These are phyloP conservation scores for Arabis hirsuta DNA, from an alignment of 345 rosid species.

Conservation along the genomic window DNA sequence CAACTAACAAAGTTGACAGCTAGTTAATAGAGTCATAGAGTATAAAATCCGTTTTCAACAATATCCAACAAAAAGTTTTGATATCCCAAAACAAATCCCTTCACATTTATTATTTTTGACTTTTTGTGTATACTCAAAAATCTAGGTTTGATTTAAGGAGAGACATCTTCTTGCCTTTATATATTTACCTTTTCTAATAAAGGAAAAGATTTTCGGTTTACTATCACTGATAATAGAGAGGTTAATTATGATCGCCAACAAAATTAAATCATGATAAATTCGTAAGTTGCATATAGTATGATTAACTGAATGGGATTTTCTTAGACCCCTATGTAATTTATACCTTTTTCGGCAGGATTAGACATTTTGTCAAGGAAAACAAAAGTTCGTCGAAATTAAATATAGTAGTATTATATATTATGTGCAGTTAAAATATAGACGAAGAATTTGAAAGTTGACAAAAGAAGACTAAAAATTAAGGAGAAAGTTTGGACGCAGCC, in stretches of 20 bases:
- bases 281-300: neutral
- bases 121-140: neutral
- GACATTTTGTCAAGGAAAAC: neutral
- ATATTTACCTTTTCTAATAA: conserved; percentile 4
- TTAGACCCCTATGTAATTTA: neutral
- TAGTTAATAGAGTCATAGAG: conserved; percentile 15
- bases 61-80: no score
- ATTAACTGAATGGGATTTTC: neutral
- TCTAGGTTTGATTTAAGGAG: neutral
- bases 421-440: neutral
- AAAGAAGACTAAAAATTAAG: neutral
- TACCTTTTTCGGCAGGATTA: conserved; percentile 1
- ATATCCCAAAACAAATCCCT: no score
- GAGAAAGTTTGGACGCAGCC: neutral
- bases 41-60: neutral
- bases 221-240: no score
- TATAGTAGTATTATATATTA: no score
- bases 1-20: conserved; percentile 9
- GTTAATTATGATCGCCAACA: no score
- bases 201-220: neutral
- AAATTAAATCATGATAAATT: no score
- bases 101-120: conserved; percentile 5
- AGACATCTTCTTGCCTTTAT: neutral
- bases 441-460: conserved; percentile 20
- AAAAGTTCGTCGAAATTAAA: neutral